Base-by-base conservation (phyloP, 2,329 filamentous ascomycete genomes). In the Phaeosphaeria sp. region DNA sequence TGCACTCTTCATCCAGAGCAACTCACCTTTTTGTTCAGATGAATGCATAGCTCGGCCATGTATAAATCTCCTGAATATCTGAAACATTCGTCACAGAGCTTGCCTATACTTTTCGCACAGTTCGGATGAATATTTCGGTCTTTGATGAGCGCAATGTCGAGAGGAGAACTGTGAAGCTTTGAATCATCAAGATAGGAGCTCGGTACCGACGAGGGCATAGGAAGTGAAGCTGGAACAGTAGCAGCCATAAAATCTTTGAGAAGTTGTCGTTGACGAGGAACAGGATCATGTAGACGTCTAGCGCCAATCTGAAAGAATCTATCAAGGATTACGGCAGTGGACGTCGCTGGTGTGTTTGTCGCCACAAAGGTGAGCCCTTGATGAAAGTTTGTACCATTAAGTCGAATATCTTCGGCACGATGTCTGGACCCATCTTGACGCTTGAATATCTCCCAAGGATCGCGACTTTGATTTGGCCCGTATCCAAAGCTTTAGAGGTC, bases 101-200 rank as follows among this genome's bases (percentile, higher is more conserved):
- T 27, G 0, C 50, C 39, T 21, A 52, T 52, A 11, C n/a, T 10
- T 27, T 47, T 60, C 17, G 47, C 41, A 33, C 65, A 67, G 6
- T 30, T 27, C 10, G 42, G 13, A 43, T 67, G 65, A 11, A 61
- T 58, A 10, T 58, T 54, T 3, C 63, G 58, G 36, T 67, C 65
- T 13, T 65, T 63, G 1, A 68, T 25, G 2, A 68, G 51, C 5
- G 33, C 46, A 4, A 62, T 56, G 23, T 64, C 54, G 3, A 5
- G 18, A 7, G 17, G 36, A 3, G 33, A 25, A 30, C 49, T 46
- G 6, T 52, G 3, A 4, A n/a, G 3, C 7, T 17, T 27, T 13
- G 52, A n/a, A n/a, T 58, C 50, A 3, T 56, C 33, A 48, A 42
- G 15, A 13, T 51, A 52, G 15, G 52, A 17, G 30, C 2, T 18